Evolutionary conservation across 352 stramenopile species (phyloP).

Genomic region (Phytophthora pluvialis): DNA sequence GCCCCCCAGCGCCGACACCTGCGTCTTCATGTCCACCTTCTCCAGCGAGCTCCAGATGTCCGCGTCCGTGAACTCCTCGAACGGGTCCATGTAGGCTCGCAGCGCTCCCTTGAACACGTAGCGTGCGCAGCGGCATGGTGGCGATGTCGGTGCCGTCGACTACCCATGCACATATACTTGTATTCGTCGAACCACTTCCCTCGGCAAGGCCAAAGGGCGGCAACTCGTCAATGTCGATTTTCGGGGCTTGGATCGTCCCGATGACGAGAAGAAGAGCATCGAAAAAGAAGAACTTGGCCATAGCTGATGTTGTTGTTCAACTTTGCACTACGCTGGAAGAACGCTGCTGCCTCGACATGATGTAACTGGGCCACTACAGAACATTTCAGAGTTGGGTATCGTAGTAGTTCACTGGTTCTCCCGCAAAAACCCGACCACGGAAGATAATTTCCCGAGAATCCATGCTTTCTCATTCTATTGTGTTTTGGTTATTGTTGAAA

Average conservation of each 20-base stretch:
- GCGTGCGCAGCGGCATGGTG: too few species aligned
- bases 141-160: too few species aligned
- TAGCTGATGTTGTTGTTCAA: constrained; percentile 2
- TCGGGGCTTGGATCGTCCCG: constrained; percentile 2
- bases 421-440: background rate
- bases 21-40: constrained; percentile 68
- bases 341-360: constrained; percentile 25
- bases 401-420: background rate
- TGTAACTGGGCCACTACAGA: background rate
- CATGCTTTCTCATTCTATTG: too few species aligned
- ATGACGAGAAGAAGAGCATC: constrained; percentile 19
- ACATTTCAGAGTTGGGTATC: background rate
- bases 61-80: constrained; percentile 75
- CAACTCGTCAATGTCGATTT: background rate
- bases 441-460: too few species aligned
- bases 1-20: too few species aligned
- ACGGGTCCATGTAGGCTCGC: constrained; percentile 91
- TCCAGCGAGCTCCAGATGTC: constrained; percentile 81
- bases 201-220: background rate
- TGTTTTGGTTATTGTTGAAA: too few species aligned
- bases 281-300: constrained; percentile 28
- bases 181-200: constrained; percentile 8
- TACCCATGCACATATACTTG: too few species aligned
- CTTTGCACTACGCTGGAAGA: constrained; percentile 28
- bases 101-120: constrained; percentile 93